A percentile compares a stretch with the other conserved stretches of the same genome.
Conservation (phyloP, 1,139 yeast genomes). For the Zygosaccharomyces pseudobailii region DNA sequence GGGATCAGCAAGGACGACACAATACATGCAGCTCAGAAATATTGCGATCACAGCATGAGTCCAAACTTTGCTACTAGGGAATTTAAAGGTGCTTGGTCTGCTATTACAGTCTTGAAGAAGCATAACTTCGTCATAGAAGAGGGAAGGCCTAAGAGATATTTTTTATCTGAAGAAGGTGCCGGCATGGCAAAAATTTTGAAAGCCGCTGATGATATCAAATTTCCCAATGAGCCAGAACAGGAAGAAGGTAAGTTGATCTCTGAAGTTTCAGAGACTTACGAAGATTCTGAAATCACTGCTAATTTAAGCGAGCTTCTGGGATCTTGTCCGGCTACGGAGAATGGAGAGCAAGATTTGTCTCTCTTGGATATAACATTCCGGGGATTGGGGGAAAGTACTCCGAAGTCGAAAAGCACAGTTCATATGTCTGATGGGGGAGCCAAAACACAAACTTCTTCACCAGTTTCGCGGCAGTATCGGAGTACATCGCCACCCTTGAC, state of each 20-base stretch:
- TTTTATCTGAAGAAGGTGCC: slow-evolving; percentile 68
- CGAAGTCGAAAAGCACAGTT: slow-evolving; percentile 1
- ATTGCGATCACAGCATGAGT: slow-evolving; percentile 62
- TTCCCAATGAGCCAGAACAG: slow-evolving; percentile 26
- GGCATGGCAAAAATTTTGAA: slow-evolving; percentile 57
- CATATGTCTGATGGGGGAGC: background rate
- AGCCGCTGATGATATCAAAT: slow-evolving; percentile 39
- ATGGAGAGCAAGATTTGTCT: background rate
- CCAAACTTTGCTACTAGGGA: slow-evolving; percentile 58
- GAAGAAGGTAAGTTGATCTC: background rate
- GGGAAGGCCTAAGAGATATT: slow-evolving; percentile 60
- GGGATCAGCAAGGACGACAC: slow-evolving; percentile 65
- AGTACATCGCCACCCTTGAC: background rate
- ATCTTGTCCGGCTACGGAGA: background rate
- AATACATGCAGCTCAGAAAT: slow-evolving; percentile 51
- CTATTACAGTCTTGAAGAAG: slow-evolving; percentile 57
- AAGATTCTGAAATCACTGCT: slow-evolving; percentile 21
- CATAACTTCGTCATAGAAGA: slow-evolving; percentile 53
- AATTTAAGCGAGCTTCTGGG: slow-evolving; percentile 21
- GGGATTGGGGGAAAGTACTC: slow-evolving; percentile 2
- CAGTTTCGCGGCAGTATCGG: slow-evolving; percentile 3
- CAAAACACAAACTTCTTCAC: slow-evolving; percentile 4
- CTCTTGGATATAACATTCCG: slow-evolving; percentile 12
- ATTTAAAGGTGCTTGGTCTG: slow-evolving; percentile 75
- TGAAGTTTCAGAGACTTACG: slow-evolving; percentile 1